Percentiles rank a stretch among this genome's conserved stretches.
phyloP scores from a whole-genome alignment of 2,329 filamentous ascomycete genomes.

The Trichoderma sp. region DNA sequence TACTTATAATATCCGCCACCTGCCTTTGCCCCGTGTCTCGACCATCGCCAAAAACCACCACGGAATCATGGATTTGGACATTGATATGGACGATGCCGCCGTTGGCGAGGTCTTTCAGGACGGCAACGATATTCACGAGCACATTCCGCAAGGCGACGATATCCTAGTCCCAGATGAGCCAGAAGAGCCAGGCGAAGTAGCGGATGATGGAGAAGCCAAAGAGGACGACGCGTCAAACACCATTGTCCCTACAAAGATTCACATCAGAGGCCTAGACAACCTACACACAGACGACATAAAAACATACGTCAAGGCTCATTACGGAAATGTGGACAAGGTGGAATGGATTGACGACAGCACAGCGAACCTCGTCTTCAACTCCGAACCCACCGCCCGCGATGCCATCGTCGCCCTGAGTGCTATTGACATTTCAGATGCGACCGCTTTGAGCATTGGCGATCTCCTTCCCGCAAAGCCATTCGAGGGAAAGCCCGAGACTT shows the following conservation, averaged over 20 bases:
- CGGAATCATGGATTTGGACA: conserved; percentile 60
- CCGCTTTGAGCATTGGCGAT: conserved; percentile 59
- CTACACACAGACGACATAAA: conserved; percentile 79
- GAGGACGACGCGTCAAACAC: conserved; percentile 28
- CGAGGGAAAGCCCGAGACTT: conserved; percentile 63
- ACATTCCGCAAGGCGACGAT: conserved; percentile 34
- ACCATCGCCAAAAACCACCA: neutral
- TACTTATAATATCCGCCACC: neutral
- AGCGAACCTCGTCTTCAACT: conserved; percentile 77
- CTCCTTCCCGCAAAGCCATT: conserved; percentile 67
- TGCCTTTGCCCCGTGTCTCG: neutral
- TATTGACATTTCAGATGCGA: conserved; percentile 51
- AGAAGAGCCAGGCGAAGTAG: conserved; percentile 40
- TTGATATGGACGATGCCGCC: conserved; percentile 67
- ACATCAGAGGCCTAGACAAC: conserved; percentile 78
- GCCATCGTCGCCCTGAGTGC: conserved; percentile 54
- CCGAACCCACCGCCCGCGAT: conserved; percentile 49
- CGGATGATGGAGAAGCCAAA: conserved; percentile 32
- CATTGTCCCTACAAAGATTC: conserved; percentile 59
- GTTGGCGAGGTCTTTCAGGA: conserved; percentile 32
- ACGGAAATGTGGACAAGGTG: conserved; percentile 57
- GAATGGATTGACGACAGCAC: conserved; percentile 97
- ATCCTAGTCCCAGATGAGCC: conserved; percentile 39
- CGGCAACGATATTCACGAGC: conserved; percentile 26
- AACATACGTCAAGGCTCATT: conserved; percentile 69